Percentiles rank a stretch among this genome's conserved stretches.
phyloP scores from a whole-genome alignment of 2,329 filamentous ascomycete genomes.

The Herpomyces periplanetae region DNA sequence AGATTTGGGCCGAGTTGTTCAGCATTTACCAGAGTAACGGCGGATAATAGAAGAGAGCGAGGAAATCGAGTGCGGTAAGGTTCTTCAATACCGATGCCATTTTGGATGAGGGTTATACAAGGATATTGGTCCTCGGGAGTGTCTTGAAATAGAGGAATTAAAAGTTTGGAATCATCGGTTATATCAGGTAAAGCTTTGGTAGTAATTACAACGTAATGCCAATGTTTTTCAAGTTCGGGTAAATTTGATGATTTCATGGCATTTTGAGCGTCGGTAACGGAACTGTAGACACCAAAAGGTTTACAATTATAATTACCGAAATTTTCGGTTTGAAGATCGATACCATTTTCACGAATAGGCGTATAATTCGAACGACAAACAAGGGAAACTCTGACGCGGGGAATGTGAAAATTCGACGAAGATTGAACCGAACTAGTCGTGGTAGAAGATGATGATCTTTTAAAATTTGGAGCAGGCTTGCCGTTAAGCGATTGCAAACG shows the following conservation, averaged over 20 bases:
- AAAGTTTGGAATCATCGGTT: conserved; percentile 18
- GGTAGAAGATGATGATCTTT: too few species aligned
- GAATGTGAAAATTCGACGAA: conserved; percentile 3
- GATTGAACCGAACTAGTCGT: conserved; percentile 2
- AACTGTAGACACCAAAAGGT: conserved; percentile 20
- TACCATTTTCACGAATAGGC: conserved; percentile 18
- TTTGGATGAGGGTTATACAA: conserved; percentile 25
- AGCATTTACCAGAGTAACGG: conserved; percentile 25
- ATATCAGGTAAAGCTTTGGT: conserved; percentile 28
- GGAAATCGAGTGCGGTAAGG: conserved; percentile 23
- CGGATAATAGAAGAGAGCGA: conserved; percentile 18
- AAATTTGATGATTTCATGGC: too few species aligned
- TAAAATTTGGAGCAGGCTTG: too few species aligned
- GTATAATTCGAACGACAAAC: conserved; percentile 33
- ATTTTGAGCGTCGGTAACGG: conserved; percentile 14
- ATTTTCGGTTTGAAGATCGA: conserved; percentile 20
- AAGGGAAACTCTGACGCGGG: conserved; percentile 19
- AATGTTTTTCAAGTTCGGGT: conserved; percentile 8
- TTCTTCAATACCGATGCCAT: conserved; percentile 26
- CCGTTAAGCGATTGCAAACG: too few species aligned
- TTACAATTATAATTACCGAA: conserved; percentile 25
- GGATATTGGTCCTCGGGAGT: too few species aligned
- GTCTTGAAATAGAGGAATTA: conserved; percentile 17
- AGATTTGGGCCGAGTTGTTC: conserved; percentile 21
- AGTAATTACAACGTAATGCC: conserved; percentile 26